A percentile compares a stretch with the other conserved stretches of the same genome.
Conservation (phyloP, 2,329 filamentous ascomycete species). For the Aspergillus sp. region DNA sequence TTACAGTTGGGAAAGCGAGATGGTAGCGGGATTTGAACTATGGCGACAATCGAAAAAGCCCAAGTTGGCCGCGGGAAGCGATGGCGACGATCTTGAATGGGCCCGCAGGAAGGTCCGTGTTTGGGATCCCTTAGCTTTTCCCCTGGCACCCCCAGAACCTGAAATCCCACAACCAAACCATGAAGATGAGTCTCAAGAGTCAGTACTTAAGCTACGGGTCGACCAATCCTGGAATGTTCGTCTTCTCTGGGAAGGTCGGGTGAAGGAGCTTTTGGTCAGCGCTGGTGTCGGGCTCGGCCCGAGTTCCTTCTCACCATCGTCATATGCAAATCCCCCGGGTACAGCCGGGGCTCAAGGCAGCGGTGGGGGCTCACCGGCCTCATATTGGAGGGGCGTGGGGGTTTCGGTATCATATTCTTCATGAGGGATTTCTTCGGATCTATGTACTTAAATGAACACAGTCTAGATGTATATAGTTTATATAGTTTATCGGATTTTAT, state of each 20-base stretch:
- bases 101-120: conserved; percentile 38
- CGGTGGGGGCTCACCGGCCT: conserved; percentile 29
- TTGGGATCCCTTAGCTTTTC: conserved; percentile 23
- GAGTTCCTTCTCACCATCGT: conserved; percentile 34
- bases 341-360: conserved; percentile 24
- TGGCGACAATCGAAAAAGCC: conserved; percentile 64
- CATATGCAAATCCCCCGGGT: conserved; percentile 24
- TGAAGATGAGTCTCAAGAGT: conserved; percentile 67
- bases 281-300: conserved; percentile 80
- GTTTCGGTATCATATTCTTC: conserved; percentile 45
- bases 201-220: conserved; percentile 84
- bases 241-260: conserved; percentile 85
- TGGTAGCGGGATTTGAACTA: conserved; percentile 87
- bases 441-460: neutral
- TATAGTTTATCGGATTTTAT: neutral
- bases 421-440: conserved; percentile 16
- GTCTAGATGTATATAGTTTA: conserved; percentile 8
- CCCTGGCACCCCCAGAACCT: conserved; percentile 14
- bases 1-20: conserved; percentile 95
- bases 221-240: conserved; percentile 87
- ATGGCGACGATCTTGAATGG: conserved; percentile 46
- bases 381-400: conserved; percentile 44
- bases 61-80: conserved; percentile 26
- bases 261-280: conserved; percentile 91
- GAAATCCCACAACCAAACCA: conserved; percentile 25